Conservation (phyloP, 148 eudicot species). For the Arctostaphylos glauca region DNA sequence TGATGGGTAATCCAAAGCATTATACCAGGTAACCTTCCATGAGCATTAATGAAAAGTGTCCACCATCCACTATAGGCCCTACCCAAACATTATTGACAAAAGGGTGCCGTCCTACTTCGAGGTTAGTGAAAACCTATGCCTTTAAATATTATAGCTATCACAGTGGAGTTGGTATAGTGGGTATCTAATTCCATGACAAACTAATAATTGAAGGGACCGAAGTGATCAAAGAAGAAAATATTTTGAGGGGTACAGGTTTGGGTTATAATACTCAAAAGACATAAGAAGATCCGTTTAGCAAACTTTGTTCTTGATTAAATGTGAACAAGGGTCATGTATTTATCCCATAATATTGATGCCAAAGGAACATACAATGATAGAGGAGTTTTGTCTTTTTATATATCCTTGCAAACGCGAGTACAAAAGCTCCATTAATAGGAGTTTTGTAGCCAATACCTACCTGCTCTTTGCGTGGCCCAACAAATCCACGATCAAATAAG, state of each 20-base stretch:
- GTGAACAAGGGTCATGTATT: not conserved
- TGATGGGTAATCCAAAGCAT: not conserved
- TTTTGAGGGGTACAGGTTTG: not conserved
- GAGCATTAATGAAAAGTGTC: slow-evolving; percentile 11
- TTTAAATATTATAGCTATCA: slow-evolving; percentile 16
- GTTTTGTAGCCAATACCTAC: too few relatives aligned
- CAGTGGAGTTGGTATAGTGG: slow-evolving; percentile 20
- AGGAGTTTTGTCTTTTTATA: not conserved
- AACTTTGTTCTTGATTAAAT: not conserved
- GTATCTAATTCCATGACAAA: slow-evolving; percentile 10
- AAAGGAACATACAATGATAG: too few relatives aligned
- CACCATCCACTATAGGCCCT: slow-evolving; percentile 29
- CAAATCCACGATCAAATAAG: too few relatives aligned
- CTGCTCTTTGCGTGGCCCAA: too few relatives aligned
- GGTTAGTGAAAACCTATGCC: slow-evolving; percentile 17
- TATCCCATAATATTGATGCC: not conserved
- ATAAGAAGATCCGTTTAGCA: not conserved
- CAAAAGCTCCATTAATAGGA: not conserved
- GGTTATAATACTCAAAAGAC: not conserved
- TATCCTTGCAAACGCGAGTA: not conserved
- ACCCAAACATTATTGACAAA: slow-evolving; percentile 33
- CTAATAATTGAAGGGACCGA: not conserved
- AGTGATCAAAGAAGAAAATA: slow-evolving; percentile 11
- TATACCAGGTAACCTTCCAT: not conserved
- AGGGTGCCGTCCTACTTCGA: slow-evolving; percentile 2